Evolutionary conservation across 2,329 filamentous ascomycete genomes (phyloP).

Genomic region (Bipolaris cookei): DNA sequence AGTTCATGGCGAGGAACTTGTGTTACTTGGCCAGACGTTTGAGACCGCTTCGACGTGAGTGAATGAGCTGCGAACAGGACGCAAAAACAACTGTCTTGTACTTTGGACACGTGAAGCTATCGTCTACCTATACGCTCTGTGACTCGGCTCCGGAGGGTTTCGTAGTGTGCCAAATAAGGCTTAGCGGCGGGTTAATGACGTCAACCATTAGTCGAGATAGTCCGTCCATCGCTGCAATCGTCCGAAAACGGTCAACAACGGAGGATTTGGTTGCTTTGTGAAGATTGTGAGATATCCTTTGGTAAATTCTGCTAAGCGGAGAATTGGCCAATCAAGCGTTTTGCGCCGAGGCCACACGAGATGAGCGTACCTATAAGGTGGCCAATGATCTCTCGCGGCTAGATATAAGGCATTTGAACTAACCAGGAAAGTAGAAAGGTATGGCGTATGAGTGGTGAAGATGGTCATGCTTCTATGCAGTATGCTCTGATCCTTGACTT

Average conservation of each 20-base stretch:
- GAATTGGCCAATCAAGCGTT: background rate
- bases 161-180: slow-evolving; percentile 22
- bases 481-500: no score
- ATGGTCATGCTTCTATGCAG: no score
- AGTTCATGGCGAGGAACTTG: slow-evolving; percentile 35
- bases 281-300: background rate
- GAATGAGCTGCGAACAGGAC: background rate
- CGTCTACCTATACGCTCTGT: slow-evolving; percentile 27
- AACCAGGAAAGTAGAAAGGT: background rate
- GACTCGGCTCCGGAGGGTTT: slow-evolving; percentile 29
- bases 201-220: slow-evolving; percentile 23
- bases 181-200: slow-evolving; percentile 31
- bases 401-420: background rate
- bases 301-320: no score
- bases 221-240: background rate
- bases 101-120: background rate
- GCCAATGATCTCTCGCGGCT: background rate
- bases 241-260: background rate
- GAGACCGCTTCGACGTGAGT: no score
- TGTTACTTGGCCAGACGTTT: background rate
- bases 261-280: background rate
- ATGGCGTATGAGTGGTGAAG: background rate
- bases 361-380: background rate
- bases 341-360: background rate
- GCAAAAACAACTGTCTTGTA: background rate